Percentiles rank a stretch among this genome's conserved stretches.
These are phyloP conservation scores for Lanmaoa pseudosensibilis DNA, from an alignment of 768 basidiomycete genomes.

Conservation along the genomic window DNA sequence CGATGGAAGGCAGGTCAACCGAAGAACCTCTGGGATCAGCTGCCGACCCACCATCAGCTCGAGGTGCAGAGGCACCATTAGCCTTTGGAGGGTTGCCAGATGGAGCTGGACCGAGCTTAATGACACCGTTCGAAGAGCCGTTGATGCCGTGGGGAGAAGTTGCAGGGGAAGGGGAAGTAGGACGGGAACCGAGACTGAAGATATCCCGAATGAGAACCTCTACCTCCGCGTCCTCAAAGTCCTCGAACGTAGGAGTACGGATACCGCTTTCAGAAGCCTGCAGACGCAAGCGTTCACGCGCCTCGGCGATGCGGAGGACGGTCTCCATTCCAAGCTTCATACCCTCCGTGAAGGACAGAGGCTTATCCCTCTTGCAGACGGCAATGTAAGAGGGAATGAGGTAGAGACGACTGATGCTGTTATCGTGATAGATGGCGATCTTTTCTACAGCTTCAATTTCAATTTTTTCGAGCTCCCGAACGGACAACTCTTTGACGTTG, in stretches of 20 bases:
- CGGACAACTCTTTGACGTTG: slow-evolving; percentile 38
- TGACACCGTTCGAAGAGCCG: slow-evolving; percentile 1
- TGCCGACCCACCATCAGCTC: slow-evolving; percentile 33
- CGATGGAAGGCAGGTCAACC: slow-evolving; percentile 27
- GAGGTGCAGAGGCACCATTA: slow-evolving; percentile 18
- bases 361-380: slow-evolving; percentile 38
- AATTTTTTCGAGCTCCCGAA: slow-evolving; percentile 41
- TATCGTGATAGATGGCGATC: slow-evolving; percentile 40
- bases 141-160: slow-evolving; percentile 14
- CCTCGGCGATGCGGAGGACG: slow-evolving; percentile 37
- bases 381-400: slow-evolving; percentile 37
- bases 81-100: slow-evolving; percentile 19
- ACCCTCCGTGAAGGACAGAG: slow-evolving; percentile 41
- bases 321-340: slow-evolving; percentile 42
- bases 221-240: slow-evolving; percentile 32
- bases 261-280: slow-evolving; percentile 32
- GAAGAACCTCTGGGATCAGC: slow-evolving; percentile 26
- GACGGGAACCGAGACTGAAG: slow-evolving; percentile 29
- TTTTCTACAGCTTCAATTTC: slow-evolving; percentile 37
- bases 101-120: slow-evolving; percentile 26
- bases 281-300: slow-evolving; percentile 42
- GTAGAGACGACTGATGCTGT: slow-evolving; percentile 34
- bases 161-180: slow-evolving; percentile 20
- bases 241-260: slow-evolving; percentile 32
- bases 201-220: slow-evolving; percentile 31